Evolutionary conservation across 1,139 yeast species (phyloP).

Genomic region (Protomyces arabidopsidicola): DNA sequence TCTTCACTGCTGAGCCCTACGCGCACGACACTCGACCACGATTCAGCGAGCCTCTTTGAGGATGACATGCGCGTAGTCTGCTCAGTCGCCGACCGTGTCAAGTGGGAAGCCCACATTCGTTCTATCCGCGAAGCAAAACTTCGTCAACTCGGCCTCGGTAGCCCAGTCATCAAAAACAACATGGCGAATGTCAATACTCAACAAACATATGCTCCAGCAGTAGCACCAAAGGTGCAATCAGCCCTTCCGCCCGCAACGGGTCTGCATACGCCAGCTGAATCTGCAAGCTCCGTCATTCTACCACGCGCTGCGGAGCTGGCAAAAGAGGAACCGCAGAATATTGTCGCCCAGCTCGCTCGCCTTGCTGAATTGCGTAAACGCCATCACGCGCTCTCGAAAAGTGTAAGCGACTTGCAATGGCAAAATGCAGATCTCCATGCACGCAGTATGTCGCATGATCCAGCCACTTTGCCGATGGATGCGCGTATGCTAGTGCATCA

Average conservation of each 20-base stretch:
- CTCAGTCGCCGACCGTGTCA: constrained; percentile 18
- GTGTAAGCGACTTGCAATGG: constrained; percentile 7
- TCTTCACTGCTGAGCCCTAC: not conserved
- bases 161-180: not conserved
- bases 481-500: constrained; percentile 9
- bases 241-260: not conserved
- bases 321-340: not conserved
- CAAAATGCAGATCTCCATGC: not conserved
- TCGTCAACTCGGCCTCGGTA: constrained; percentile 11
- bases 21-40: not conserved
- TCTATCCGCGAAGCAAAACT: constrained; percentile 10
- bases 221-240: not conserved
- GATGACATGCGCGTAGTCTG: constrained; percentile 25
- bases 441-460: constrained; percentile 1
- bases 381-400: constrained; percentile 10
- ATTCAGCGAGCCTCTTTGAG: constrained; percentile 3
- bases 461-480: not conserved
- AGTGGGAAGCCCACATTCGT: constrained; percentile 16
- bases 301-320: not conserved
- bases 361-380: constrained; percentile 6
- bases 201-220: not conserved
- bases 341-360: not conserved
- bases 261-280: constrained; percentile 21
- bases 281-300: not conserved
- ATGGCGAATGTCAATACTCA: not conserved